Evolutionary conservation across 352 stramenopile species (phyloP).

Genomic region (Globisporangium parvum): DNA sequence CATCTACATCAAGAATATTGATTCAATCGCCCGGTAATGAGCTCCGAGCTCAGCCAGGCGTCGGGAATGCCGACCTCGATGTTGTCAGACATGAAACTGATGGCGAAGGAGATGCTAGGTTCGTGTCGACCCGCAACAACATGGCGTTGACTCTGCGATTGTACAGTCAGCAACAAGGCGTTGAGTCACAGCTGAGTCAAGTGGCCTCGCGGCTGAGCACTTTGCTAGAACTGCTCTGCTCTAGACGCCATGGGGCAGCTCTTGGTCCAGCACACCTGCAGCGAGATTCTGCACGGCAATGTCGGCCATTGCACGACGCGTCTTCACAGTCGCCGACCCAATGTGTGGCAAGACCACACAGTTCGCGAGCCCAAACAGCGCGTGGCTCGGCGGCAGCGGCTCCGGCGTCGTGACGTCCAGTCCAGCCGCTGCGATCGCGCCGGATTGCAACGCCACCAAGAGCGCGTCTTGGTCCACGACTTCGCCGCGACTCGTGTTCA

Average conservation of each 20-base stretch:
- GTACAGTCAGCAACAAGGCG: no score
- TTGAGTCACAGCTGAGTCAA: no score
- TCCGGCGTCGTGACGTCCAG: conserved; percentile 90
- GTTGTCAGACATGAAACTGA: no score
- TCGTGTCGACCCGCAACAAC: no score
- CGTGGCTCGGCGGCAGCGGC: conserved; percentile 76
- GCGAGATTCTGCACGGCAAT: conserved; percentile 61
- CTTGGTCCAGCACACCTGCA: conserved; percentile 34
- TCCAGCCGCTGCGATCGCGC: conserved; percentile 47
- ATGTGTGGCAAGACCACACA: conserved; percentile 51
- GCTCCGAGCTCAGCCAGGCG: no score
- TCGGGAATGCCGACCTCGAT: no score
- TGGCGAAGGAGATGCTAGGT: no score
- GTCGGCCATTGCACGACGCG: conserved; percentile 66
- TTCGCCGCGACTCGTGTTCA: conserved; percentile 90
- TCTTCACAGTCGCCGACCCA: conserved; percentile 40
- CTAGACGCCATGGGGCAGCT: conserved; percentile 41
- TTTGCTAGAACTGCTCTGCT: no score
- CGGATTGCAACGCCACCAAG: conserved; percentile 25
- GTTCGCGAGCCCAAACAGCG: conserved; percentile 60
- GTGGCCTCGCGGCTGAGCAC: no score
- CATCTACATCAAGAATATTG: no score
- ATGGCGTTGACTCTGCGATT: no score
- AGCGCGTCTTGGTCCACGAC: conserved; percentile 87
- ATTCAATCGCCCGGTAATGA: no score